Percentiles rank a stretch among this genome's conserved stretches.
phyloP scores from a whole-genome alignment of 352 stramenopile genomes.

The Phytophthora capsici region DNA sequence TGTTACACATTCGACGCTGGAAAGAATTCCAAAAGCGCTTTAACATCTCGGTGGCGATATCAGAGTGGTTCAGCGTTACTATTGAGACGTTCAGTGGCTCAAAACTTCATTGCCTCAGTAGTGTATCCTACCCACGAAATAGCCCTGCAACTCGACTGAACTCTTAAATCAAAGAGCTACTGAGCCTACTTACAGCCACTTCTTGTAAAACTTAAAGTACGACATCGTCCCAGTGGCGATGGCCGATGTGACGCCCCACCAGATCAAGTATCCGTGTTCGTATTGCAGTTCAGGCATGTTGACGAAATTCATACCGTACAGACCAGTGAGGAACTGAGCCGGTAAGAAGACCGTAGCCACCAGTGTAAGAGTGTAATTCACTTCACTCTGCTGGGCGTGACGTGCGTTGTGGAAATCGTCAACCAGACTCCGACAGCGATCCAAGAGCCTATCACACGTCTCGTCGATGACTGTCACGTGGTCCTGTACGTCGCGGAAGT shows the following conservation, averaged over 20 bases:
- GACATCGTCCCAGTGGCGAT: slow-evolving; percentile 51
- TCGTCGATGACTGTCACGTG: slow-evolving; percentile 83
- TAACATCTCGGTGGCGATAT: background rate
- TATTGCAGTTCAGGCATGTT: slow-evolving; percentile 87
- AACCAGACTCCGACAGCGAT: slow-evolving; percentile 64
- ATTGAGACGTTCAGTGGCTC: slow-evolving; percentile 13
- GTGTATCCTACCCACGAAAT: slow-evolving; percentile 1
- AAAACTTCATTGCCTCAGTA: background rate
- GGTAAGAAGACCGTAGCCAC: slow-evolving; percentile 85
- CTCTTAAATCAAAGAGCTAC: slow-evolving; percentile 11
- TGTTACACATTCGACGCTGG: slow-evolving; percentile 27
- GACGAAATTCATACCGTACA: slow-evolving; percentile 92
- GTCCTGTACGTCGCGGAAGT: slow-evolving; percentile 88
- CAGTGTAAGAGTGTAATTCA: slow-evolving; percentile 84
- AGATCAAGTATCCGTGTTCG: slow-evolving; percentile 81
- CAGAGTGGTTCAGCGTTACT: slow-evolving; percentile 7
- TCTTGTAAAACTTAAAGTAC: slow-evolving; percentile 82
- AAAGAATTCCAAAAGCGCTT: background rate
- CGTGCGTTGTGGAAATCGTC: slow-evolving; percentile 79
- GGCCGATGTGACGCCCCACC: slow-evolving; percentile 69
- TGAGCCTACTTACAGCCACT: slow-evolving; percentile 55
- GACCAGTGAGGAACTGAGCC: slow-evolving; percentile 86
- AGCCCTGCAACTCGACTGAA: slow-evolving; percentile 15
- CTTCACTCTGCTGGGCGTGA: slow-evolving; percentile 68
- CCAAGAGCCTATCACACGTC: slow-evolving; percentile 82